phyloP scores from a whole-genome alignment of 768 basidiomycete species.

The Rhizopogon vesiculosus region DNA sequence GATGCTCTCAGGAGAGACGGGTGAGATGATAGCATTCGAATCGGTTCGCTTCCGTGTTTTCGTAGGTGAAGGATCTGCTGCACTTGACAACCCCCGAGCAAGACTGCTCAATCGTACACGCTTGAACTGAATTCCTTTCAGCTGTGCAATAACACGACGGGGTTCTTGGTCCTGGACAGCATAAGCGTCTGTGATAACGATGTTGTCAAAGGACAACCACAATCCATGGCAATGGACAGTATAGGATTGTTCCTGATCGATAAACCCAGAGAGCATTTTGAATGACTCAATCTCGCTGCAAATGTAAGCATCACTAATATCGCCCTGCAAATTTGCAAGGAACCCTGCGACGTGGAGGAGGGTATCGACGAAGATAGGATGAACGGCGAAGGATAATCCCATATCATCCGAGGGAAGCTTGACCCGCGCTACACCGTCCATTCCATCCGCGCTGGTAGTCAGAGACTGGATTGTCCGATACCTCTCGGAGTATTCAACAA shows the following conservation, averaged over 20 bases:
- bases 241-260: conserved; percentile 40
- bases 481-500: conserved; percentile 56
- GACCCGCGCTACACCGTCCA: conserved; percentile 50
- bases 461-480: conserved; percentile 58
- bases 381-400: conserved; percentile 33
- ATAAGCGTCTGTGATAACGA: conserved; percentile 48
- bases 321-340: conserved; percentile 54
- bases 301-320: conserved; percentile 52
- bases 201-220: conserved; percentile 37
- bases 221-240: conserved; percentile 47
- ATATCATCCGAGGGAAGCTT: conserved; percentile 32
- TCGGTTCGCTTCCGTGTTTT: conserved; percentile 17
- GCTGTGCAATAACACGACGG: conserved; percentile 44
- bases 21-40: conserved; percentile 23
- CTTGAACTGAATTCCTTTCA: conserved; percentile 57
- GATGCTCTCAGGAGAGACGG: conserved; percentile 20
- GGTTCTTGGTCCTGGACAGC: conserved; percentile 38
- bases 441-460: conserved; percentile 40
- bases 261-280: conserved; percentile 37
- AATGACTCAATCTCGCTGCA: conserved; percentile 52
- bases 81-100: conserved; percentile 37
- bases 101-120: conserved; percentile 48
- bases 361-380: conserved; percentile 62
- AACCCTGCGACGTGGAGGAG: conserved; percentile 70
- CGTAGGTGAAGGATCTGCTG: conserved; percentile 15